These are phyloP conservation scores for Pterocarpus santalinus DNA, from an alignment of 306 rosid species.

Conservation along the genomic window DNA sequence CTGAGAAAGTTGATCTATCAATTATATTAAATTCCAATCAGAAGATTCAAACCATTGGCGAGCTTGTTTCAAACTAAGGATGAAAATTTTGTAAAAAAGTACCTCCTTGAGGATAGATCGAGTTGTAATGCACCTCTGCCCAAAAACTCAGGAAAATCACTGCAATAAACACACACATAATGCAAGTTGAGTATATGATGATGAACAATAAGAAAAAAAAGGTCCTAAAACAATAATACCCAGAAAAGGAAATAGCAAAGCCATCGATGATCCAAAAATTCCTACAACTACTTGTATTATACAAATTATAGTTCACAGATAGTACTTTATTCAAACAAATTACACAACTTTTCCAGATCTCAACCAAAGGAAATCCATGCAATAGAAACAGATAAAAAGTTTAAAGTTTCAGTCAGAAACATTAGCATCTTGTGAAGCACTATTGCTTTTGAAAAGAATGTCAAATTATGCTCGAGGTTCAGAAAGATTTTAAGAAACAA, in stretches of 20 bases:
- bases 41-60: constrained; percentile 5
- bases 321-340: not conserved
- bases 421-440: constrained; percentile 1
- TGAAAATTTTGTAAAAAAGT: constrained; percentile 37
- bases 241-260: not conserved
- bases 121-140: constrained; percentile 99
- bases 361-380: constrained; percentile 17
- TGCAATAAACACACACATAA: constrained; percentile 49
- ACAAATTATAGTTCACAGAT: constrained; percentile 15
- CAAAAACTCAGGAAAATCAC: constrained; percentile 90
- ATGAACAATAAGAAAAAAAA: not conserved
- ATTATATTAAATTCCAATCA: constrained; percentile 10
- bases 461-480: constrained; percentile 15
- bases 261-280: constrained; percentile 5
- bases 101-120: constrained; percentile 91
- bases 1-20: not conserved
- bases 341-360: constrained; percentile 11
- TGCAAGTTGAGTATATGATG: constrained; percentile 19
- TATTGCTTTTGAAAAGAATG: not conserved
- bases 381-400: constrained; percentile 11
- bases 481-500: constrained; percentile 32
- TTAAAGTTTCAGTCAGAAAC: not conserved
- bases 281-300: not conserved
- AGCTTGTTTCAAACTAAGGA: constrained; percentile 34
- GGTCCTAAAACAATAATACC: constrained; percentile 10